These are phyloP conservation scores for Neonectria hederae DNA, from an alignment of 2,329 filamentous ascomycete species.

Conservation along the genomic window DNA sequence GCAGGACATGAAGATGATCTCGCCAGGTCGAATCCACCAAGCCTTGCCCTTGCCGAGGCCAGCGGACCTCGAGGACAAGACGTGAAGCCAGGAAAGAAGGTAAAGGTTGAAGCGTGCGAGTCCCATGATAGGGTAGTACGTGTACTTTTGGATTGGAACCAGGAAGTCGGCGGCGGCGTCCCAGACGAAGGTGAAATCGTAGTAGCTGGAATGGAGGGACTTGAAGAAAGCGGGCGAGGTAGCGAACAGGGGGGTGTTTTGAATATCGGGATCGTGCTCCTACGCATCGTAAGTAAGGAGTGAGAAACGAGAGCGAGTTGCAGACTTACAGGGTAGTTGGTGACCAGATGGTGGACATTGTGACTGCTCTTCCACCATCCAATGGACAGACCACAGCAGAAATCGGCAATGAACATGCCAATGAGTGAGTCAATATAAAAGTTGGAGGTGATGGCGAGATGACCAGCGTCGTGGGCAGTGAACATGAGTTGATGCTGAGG, in stretches of 20 bases:
- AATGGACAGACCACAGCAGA: conserved; percentile 72
- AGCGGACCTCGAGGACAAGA: conserved; percentile 64
- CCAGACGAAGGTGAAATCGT: conserved; percentile 71
- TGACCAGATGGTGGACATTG: conserved; percentile 74
- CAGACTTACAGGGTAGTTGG: conserved; percentile 64
- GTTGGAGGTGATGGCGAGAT: conserved; percentile 69
- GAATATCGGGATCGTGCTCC: conserved; percentile 68
- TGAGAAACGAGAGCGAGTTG: neutral
- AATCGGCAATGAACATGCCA: conserved; percentile 70
- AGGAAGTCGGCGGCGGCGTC: conserved; percentile 68
- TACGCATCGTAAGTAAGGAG: conserved; percentile 28
- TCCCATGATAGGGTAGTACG: conserved; percentile 74
- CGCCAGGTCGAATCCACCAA: conserved; percentile 74
- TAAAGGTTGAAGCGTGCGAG: conserved; percentile 80
- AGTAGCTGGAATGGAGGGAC: conserved; percentile 71
- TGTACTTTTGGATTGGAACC: conserved; percentile 70
- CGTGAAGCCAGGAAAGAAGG: conserved; percentile 71
- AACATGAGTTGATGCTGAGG: conserved; percentile 74
- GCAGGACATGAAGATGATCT: conserved; percentile 69
- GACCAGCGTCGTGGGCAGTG: conserved; percentile 71
- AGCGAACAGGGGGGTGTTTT: conserved; percentile 76
- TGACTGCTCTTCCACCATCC: conserved; percentile 77
- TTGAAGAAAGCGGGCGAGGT: conserved; percentile 72
- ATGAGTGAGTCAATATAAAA: conserved; percentile 68
- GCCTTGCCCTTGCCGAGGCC: conserved; percentile 65